Base-by-base conservation (phyloP, 2,329 filamentous ascomycete genomes). In the Diaporthe citrichinensis region DNA sequence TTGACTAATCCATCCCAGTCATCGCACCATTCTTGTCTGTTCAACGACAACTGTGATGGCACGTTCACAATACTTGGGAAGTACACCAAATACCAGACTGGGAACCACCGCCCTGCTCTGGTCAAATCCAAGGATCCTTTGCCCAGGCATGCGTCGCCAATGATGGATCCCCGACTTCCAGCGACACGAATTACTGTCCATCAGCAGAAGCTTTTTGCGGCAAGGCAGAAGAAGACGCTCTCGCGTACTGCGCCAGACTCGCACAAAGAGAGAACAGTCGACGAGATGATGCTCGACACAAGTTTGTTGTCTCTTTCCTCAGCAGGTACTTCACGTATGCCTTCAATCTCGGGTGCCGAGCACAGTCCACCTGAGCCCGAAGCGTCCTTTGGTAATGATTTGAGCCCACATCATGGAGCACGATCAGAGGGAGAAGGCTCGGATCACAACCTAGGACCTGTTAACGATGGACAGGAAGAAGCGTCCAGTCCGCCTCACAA, bases 1-100 rank as follows among this genome's bases (percentile, higher is more conserved):
- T 3, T 61, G 2, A 23, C 65, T 74, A 34, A 61, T 34, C 6
- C 34, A 14, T 7, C 51, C 5, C 17, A 76, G 74, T 1, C n/a
- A 10, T 3, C 14, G 10, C 74, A 76, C n/a, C 2, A 34, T n/a
- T 49, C 44, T 15, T n/a, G 34, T 4, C 23, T 67, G 2, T 31
- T 76, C 3, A 76, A 76, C 49, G 74, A 76, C 57, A 74, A 76
- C n/a, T 14, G 71, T 31, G 71, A 76, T 15, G 74, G 71, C 36
- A 76, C 74, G 3, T 67, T 76, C 25, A 74, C 71, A 1, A 14
- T 57, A 5, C 0, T 53, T 14, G 74, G 49, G 7, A 17, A 34
- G 6, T 65, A 65, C 25, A 39, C 12, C 15, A 4, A 17, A 2
- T n/a, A 7, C 0, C 1, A 12, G 17, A 23, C 31, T 8, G 57